These are phyloP conservation scores for Cordyceps farinosa DNA, from an alignment of 2,329 filamentous ascomycete genomes.

Conservation along the genomic window DNA sequence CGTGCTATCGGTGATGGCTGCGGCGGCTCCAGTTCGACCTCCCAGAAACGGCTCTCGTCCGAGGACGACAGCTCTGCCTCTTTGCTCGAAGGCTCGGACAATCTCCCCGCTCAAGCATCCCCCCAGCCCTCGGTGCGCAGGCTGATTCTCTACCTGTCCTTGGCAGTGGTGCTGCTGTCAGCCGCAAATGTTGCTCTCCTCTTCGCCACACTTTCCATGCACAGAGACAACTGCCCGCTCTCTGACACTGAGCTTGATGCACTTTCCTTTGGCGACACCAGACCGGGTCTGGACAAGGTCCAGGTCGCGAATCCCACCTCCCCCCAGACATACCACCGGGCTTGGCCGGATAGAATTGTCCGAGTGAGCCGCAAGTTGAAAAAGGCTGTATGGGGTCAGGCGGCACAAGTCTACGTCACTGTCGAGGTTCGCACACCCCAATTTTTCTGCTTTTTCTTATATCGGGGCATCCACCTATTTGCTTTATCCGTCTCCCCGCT, in stretches of 20 bases:
- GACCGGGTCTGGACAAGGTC: neutral
- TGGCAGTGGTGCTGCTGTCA: conserved; percentile 3
- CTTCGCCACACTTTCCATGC: neutral
- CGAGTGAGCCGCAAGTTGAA: conserved; percentile 9
- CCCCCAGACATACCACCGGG: neutral
- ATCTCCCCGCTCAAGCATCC: neutral
- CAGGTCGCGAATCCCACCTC: neutral
- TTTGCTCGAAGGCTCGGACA: neutral
- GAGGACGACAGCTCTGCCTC: neutral
- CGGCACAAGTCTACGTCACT: conserved; percentile 8
- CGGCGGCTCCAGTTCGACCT: neutral
- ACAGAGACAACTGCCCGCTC: neutral
- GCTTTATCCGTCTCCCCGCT: too few species aligned
- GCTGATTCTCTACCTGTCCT: conserved; percentile 3
- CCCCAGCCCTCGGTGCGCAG: neutral
- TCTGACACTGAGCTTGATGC: neutral
- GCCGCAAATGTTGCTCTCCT: neutral
- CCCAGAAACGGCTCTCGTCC: neutral
- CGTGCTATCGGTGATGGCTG: neutral
- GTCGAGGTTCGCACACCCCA: neutral
- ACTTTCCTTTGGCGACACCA: neutral
- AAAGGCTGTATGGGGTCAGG: conserved; percentile 8
- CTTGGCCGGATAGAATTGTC: conserved; percentile 8
- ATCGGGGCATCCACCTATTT: too few species aligned
- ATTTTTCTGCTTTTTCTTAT: neutral